phyloP scores from a whole-genome alignment of 345 rosid species.

The Eucalyptus urophylla region DNA sequence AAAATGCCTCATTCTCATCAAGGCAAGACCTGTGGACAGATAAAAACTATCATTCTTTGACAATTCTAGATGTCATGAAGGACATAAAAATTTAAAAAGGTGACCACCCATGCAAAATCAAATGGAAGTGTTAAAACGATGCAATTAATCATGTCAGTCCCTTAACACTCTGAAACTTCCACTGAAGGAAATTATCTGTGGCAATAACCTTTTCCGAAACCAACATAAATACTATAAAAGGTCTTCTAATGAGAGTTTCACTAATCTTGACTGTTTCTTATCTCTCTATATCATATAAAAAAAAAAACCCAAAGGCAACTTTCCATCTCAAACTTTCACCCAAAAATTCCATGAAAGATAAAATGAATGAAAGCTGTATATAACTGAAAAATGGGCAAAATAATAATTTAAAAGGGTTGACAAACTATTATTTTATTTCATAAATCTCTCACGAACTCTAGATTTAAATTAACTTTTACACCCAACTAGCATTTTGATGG shows the following conservation, averaged over 20 bases:
- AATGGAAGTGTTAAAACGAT: neutral
- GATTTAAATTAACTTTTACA: neutral
- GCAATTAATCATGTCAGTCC: neutral
- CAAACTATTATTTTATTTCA: neutral
- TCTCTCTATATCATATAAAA: neutral
- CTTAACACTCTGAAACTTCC: neutral
- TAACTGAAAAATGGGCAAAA: neutral
- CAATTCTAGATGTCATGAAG: neutral
- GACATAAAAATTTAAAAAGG: neutral
- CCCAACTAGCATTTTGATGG: neutral
- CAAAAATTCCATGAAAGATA: neutral
- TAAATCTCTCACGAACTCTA: neutral
- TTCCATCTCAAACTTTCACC: neutral
- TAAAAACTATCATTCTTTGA: neutral
- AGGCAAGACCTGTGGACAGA: conserved; percentile 68
- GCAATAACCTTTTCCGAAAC: neutral
- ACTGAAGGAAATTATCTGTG: neutral
- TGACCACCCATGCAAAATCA: neutral
- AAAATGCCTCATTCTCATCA: conserved; percentile 80
- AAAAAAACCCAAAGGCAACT: neutral
- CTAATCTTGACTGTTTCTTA: neutral
- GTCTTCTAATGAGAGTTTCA: neutral
- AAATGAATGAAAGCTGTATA: neutral
- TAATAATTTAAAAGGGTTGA: neutral
- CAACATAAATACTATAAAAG: neutral